Percentiles rank a stretch among this genome's conserved stretches.
Conservation (phyloP, 1,284 basidiomycete species). For the Gymnopus androsaceus region DNA sequence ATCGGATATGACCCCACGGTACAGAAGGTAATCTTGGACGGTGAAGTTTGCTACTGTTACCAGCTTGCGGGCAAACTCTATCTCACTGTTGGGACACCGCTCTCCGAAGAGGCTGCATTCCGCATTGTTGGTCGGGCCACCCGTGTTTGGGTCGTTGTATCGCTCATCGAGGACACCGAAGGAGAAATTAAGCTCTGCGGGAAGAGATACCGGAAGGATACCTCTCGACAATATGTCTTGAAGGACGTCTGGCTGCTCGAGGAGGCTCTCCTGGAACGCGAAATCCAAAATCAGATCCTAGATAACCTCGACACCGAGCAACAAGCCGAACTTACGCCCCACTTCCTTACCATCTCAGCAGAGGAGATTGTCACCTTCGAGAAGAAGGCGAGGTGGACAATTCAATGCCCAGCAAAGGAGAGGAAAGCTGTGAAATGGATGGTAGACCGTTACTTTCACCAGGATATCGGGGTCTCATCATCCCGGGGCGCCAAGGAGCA, state of each 20-base stretch:
- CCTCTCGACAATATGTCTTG: not conserved
- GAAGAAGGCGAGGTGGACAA: not conserved
- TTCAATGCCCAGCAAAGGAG: no score
- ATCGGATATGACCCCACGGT: no score
- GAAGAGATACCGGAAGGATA: not conserved
- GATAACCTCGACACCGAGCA: not conserved
- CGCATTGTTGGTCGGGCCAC: not conserved
- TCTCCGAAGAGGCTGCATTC: not conserved
- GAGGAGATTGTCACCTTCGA: not conserved
- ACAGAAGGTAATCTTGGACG: no score
- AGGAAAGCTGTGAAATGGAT: no score
- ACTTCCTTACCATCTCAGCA: not conserved
- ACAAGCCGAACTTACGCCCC: no score
- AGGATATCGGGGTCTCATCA: no score
- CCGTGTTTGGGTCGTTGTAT: not conserved
- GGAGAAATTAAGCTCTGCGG: no score
- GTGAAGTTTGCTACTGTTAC: no score
- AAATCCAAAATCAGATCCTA: not conserved
- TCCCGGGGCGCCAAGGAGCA: no score
- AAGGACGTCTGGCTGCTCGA: not conserved
- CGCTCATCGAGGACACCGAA: no score
- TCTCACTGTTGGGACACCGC: conserved; percentile 1
- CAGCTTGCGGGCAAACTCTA: no score
- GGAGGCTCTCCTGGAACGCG: not conserved
- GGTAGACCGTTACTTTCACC: no score